Evolutionary conservation across 352 stramenopile genomes (phyloP).

Genomic region (Porosira glacialis): DNA sequence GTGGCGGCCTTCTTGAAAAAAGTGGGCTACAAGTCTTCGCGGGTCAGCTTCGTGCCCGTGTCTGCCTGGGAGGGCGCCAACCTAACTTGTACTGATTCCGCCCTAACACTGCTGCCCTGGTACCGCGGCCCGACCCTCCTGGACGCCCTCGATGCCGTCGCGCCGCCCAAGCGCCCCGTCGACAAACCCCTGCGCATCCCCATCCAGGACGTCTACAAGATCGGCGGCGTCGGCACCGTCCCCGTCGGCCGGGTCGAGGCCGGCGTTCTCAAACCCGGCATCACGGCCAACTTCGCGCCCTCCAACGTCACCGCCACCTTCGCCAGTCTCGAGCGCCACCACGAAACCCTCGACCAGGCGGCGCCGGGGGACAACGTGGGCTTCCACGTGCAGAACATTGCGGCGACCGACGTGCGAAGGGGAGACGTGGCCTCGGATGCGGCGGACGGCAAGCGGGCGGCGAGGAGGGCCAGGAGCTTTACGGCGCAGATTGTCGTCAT

Average conservation of each 20-base stretch:
- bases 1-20: slow-evolving; percentile 82
- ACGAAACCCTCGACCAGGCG: slow-evolving; percentile 78
- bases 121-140: slow-evolving; percentile 73
- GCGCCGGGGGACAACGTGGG: slow-evolving; percentile 82
- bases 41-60: slow-evolving; percentile 81
- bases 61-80: slow-evolving; percentile 45
- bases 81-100: slow-evolving; percentile 43
- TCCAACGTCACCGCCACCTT: slow-evolving; percentile 80
- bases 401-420: slow-evolving; percentile 79
- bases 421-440: slow-evolving; percentile 77
- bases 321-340: slow-evolving; percentile 84
- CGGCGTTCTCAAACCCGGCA: slow-evolving; percentile 76
- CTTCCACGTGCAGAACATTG: slow-evolving; percentile 84
- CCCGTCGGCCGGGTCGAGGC: slow-evolving; percentile 81
- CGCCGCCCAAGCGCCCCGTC: slow-evolving; percentile 75
- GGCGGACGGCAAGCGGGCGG: slow-evolving; percentile 62
- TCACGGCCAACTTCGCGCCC: slow-evolving; percentile 80
- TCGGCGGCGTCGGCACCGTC: slow-evolving; percentile 84
- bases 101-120: slow-evolving; percentile 15
- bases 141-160: slow-evolving; percentile 80
- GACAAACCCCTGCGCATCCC: slow-evolving; percentile 77
- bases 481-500: slow-evolving; percentile 81
- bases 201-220: slow-evolving; percentile 84
- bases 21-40: slow-evolving; percentile 84
- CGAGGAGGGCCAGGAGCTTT: slow-evolving; percentile 83